Percentiles rank a stretch among this genome's conserved stretches.
Evolutionary conservation across 2,329 filamentous ascomycete species (phyloP).

Genomic region (Monosporascus sp.): DNA sequence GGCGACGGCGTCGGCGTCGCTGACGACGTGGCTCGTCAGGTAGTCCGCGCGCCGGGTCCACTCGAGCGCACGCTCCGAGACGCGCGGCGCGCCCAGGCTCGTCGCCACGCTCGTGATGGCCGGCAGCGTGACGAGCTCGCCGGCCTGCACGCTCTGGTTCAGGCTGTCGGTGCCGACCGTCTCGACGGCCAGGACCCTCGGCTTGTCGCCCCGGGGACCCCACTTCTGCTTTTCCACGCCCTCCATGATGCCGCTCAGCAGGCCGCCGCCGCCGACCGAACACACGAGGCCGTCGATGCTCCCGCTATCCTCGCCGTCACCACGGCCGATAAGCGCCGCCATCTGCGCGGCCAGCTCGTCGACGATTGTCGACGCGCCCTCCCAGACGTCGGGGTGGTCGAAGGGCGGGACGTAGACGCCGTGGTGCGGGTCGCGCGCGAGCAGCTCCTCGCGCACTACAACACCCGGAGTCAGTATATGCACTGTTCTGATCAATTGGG

Average conservation of each 20-base stretch:
- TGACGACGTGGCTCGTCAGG: slow-evolving; percentile 56
- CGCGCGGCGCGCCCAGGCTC: slow-evolving; percentile 67
- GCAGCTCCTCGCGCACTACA: slow-evolving; percentile 55
- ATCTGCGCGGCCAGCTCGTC: slow-evolving; percentile 41
- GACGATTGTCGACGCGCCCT: slow-evolving; percentile 56
- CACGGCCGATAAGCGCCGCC: slow-evolving; percentile 14
- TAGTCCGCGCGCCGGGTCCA: slow-evolving; percentile 47
- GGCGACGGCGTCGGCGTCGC: slow-evolving; percentile 73
- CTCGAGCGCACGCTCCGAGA: slow-evolving; percentile 63
- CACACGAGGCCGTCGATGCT: slow-evolving; percentile 66
- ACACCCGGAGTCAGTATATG: too few species aligned
- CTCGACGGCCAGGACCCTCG: slow-evolving; percentile 66
- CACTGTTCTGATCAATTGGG: too few species aligned
- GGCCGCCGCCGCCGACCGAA: slow-evolving; percentile 73
- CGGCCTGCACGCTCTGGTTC: slow-evolving; percentile 52
- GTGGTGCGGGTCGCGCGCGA: slow-evolving; percentile 41
- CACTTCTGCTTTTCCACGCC: slow-evolving; percentile 49
- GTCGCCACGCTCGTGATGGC: slow-evolving; percentile 72
- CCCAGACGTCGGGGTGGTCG: slow-evolving; percentile 64
- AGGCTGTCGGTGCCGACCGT: slow-evolving; percentile 70
- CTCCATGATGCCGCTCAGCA: slow-evolving; percentile 71
- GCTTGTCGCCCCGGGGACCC: slow-evolving; percentile 24
- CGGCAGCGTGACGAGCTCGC: slow-evolving; percentile 56
- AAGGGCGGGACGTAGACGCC: slow-evolving; percentile 66
- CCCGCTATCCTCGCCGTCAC: slow-evolving; percentile 17